Percentiles rank a stretch among this genome's conserved stretches.
phyloP scores from a whole-genome alignment of 2,329 filamentous ascomycete species.

The Cytospora mali region DNA sequence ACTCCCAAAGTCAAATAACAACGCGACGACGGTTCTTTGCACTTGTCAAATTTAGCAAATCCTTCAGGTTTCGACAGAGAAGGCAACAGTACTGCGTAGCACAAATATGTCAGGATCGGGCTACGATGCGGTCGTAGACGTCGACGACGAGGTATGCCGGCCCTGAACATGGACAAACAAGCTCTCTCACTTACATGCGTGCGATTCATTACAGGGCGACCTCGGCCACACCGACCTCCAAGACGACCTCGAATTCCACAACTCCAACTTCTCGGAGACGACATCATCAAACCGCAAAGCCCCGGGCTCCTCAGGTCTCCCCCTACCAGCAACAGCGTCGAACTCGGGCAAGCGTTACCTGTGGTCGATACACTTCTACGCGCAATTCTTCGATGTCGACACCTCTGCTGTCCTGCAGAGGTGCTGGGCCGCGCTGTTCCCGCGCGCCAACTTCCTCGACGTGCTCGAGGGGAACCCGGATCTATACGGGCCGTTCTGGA shows the following conservation, averaged over 20 bases:
- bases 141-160: constrained; percentile 82
- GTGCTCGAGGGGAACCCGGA: constrained; percentile 96
- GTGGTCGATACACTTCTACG: constrained; percentile 91
- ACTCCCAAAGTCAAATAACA: not conserved
- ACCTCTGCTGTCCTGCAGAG: constrained; percentile 85
- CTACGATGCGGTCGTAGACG: constrained; percentile 97
- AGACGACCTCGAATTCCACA: constrained; percentile 99
- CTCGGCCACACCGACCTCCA: constrained; percentile 97
- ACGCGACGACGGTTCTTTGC: not conserved
- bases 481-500: constrained; percentile 97
- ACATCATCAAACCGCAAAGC: constrained; percentile 53
- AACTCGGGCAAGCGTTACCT: constrained; percentile 76
- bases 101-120: constrained; percentile 74
- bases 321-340: constrained; percentile 42
- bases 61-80: not conserved
- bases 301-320: constrained; percentile 51
- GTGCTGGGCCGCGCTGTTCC: constrained; percentile 87
- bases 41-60: not conserved
- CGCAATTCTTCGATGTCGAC: constrained; percentile 98
- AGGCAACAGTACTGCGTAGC: not conserved
- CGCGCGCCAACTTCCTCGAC: constrained; percentile 92
- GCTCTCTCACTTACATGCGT: constrained; percentile 9
- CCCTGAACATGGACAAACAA: not conserved
- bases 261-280: constrained; percentile 76
- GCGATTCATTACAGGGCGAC: constrained; percentile 69